Evolutionary conservation across 2,329 filamentous ascomycete species (phyloP).

Genomic region (Epichloe elymi): DNA sequence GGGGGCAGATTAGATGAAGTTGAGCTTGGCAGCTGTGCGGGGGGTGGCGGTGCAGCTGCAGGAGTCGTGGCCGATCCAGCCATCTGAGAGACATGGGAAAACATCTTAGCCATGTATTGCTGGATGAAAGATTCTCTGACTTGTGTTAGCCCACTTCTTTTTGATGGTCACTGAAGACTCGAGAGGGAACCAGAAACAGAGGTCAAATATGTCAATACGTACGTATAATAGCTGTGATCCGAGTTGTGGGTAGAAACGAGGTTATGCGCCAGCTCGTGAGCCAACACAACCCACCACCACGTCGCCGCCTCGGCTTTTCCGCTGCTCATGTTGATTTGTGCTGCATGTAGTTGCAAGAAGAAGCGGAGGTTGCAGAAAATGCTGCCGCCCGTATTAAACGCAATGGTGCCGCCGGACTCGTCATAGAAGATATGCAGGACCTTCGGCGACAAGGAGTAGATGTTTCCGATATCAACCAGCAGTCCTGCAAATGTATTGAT

Average conservation of each 20-base stretch:
- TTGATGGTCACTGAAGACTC: neutral
- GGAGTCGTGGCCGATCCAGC: neutral
- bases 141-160: constrained; percentile 1
- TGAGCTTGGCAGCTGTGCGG: neutral
- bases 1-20: constrained; percentile 10
- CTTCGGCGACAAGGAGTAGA: constrained; percentile 58
- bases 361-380: constrained; percentile 91
- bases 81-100: constrained; percentile 35
- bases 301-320: constrained; percentile 55
- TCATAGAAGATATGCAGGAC: constrained; percentile 84
- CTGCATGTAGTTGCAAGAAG: constrained; percentile 65
- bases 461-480: constrained; percentile 52
- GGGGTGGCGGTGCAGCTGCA: constrained; percentile 2
- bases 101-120: constrained; percentile 62
- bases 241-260: constrained; percentile 65
- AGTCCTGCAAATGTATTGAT: constrained; percentile 59
- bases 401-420: constrained; percentile 64
- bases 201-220: constrained; percentile 16
- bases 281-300: constrained; percentile 94
- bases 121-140: constrained; percentile 61
- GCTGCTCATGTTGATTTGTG: constrained; percentile 24
- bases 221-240: constrained; percentile 73
- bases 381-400: constrained; percentile 78
- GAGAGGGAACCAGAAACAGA: neutral
- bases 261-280: constrained; percentile 93